phyloP scores from a whole-genome alignment of 768 basidiomycete genomes.

The Tulasnella calospora region DNA sequence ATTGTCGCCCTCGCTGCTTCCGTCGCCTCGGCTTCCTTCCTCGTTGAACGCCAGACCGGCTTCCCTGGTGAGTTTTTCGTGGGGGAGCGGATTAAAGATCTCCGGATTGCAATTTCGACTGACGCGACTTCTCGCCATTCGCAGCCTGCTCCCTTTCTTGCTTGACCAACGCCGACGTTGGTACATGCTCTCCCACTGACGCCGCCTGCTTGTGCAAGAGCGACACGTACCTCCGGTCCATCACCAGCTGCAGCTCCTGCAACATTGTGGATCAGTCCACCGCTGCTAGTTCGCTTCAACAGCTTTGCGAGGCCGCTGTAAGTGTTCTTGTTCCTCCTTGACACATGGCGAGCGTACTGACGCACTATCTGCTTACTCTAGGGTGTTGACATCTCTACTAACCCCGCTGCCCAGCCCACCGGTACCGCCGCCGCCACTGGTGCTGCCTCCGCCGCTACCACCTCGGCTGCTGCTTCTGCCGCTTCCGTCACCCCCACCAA shows the following conservation, averaged over 20 bases:
- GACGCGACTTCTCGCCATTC: background rate
- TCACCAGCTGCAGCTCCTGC: constrained; percentile 10
- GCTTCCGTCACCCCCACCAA: background rate
- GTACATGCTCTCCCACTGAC: constrained; percentile 46
- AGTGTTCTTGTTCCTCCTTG: background rate
- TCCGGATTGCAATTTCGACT: background rate
- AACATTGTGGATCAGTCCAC: background rate
- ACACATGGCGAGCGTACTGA: background rate
- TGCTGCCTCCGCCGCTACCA: no score
- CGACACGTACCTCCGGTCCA: constrained; percentile 20
- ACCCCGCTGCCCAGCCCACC: constrained; percentile 5
- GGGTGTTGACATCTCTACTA: constrained; percentile 10
- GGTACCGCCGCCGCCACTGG: constrained; percentile 1
- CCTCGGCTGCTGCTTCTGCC: no score
- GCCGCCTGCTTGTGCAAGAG: constrained; percentile 55
- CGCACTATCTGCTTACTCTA: background rate
- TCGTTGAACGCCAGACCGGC: constrained; percentile 34
- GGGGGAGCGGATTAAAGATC: no score
- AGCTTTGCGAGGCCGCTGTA: constrained; percentile 10
- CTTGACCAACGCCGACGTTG: constrained; percentile 31
- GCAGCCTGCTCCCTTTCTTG: constrained; percentile 17
- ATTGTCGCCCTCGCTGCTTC: constrained; percentile 37
- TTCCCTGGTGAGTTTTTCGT: background rate
- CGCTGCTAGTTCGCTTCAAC: background rate
- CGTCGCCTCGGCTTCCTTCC: constrained; percentile 39